These are phyloP conservation scores for Leishmania gerbilli DNA, from an alignment of 208 protist species.

Conservation along the genomic window DNA sequence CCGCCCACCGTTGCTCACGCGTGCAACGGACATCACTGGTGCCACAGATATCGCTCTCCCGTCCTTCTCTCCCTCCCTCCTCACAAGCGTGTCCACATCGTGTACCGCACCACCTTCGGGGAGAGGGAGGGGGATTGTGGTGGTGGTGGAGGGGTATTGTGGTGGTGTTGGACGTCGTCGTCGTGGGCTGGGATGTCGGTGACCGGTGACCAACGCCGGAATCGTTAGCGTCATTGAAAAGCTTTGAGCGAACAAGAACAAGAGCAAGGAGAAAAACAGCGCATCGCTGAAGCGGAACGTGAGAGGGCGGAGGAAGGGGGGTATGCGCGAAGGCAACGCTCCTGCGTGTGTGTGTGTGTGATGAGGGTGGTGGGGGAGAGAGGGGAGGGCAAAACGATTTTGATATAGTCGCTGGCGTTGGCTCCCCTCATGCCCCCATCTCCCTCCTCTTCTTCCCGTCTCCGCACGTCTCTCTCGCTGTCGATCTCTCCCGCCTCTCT, in stretches of 20 bases:
- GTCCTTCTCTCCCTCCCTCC: too few relatives aligned
- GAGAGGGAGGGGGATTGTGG: background rate
- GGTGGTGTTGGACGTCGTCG: background rate
- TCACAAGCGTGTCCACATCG: too few relatives aligned
- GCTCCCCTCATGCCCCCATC: too few relatives aligned
- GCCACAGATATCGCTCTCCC: too few relatives aligned
- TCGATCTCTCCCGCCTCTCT: background rate
- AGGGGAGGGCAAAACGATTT: background rate
- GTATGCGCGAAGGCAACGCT: too few relatives aligned
- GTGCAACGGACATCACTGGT: too few relatives aligned
- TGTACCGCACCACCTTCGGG: too few relatives aligned
- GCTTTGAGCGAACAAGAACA: background rate
- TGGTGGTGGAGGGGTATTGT: background rate
- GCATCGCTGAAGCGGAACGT: background rate
- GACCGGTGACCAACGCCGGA: background rate
- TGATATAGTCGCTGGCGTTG: too few relatives aligned
- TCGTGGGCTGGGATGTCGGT: background rate
- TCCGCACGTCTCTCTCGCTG: background rate
- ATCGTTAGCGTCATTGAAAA: background rate
- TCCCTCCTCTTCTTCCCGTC: background rate
- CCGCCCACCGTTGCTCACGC: too few relatives aligned
- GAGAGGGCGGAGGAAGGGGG: background rate
- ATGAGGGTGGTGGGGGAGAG: background rate
- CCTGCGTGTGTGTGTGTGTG: too few relatives aligned
- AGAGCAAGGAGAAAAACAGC: background rate